Evolutionary conservation across 2,329 filamentous ascomycete species (phyloP).

Genomic region (Beauveria sp.): DNA sequence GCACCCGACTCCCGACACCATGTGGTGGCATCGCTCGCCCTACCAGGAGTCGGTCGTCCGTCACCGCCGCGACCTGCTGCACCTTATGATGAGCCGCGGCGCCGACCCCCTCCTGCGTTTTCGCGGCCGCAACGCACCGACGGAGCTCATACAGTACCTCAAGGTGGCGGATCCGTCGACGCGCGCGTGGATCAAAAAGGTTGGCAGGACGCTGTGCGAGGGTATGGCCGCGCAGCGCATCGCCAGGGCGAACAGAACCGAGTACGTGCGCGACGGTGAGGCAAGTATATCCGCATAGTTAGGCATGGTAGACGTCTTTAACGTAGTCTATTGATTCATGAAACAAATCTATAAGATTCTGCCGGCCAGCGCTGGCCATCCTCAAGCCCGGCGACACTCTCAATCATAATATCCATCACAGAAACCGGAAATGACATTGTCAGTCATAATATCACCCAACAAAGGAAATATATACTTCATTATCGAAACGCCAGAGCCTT

Average conservation of each 20-base stretch:
- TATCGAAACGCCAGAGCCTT: not conserved
- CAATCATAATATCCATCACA: not conserved
- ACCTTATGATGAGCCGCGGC: slow-evolving; percentile 7
- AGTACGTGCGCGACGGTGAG: not conserved
- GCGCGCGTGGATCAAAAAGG: slow-evolving; percentile 1
- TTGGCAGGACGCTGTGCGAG: slow-evolving; percentile 1
- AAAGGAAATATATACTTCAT: slow-evolving; percentile 1
- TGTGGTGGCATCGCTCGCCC: slow-evolving; percentile 6
- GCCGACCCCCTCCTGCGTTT: slow-evolving; percentile 3
- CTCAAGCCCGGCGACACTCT: not conserved
- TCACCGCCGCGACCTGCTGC: not conserved
- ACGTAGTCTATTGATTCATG: not conserved
- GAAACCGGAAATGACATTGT: not conserved
- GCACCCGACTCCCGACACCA: slow-evolving; percentile 2
- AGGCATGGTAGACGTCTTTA: no score
- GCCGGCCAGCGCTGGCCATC: not conserved
- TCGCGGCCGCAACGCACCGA: not conserved
- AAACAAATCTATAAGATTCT: not conserved
- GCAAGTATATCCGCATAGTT: not conserved
- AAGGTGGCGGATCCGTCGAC: not conserved
- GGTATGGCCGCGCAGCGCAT: not conserved
- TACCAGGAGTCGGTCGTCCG: not conserved
- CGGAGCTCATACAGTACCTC: not conserved
- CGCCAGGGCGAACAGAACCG: not conserved
- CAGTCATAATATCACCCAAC: not conserved